phyloP scores from a whole-genome alignment of 306 rosid genomes.

The Fagus crenata region DNA sequence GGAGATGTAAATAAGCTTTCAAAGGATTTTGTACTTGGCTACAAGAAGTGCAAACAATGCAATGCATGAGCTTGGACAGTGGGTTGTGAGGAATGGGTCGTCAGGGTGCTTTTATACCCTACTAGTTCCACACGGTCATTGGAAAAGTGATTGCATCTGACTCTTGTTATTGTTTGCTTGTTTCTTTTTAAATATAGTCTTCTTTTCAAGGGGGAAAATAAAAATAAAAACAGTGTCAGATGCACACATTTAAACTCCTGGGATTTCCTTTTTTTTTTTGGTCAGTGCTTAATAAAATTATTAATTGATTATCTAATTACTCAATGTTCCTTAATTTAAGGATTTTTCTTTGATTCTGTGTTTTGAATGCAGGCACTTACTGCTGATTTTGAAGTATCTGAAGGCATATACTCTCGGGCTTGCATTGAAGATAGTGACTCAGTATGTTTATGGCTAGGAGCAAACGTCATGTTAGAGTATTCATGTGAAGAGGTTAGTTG shows the following conservation, averaged over 20 bases:
- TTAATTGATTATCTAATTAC: neutral
- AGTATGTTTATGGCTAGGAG: constrained; percentile 88
- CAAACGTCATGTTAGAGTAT: constrained; percentile 92
- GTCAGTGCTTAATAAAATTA: neutral
- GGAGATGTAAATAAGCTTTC: no score
- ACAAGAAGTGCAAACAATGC: no score
- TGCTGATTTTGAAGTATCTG: constrained; percentile 88
- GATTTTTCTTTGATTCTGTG: constrained; percentile 14
- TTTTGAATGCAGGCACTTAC: constrained; percentile 57
- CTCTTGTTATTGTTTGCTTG: no score
- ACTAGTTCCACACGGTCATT: no score
- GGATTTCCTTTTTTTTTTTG: neutral
- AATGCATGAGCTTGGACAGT: no score
- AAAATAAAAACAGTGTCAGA: neutral
- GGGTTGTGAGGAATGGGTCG: no score
- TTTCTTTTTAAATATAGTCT: no score
- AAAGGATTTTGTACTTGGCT: no score
- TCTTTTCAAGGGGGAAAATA: no score
- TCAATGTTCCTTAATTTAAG: constrained; percentile 3
- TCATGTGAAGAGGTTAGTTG: constrained; percentile 76
- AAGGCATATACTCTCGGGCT: constrained; percentile 75
- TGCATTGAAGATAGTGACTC: constrained; percentile 57
- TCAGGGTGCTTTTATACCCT: no score
- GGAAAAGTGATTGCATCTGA: no score
- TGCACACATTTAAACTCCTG: neutral